Conservation (phyloP, 345 rosid species). For the Rhodamnia rubescens region DNA sequence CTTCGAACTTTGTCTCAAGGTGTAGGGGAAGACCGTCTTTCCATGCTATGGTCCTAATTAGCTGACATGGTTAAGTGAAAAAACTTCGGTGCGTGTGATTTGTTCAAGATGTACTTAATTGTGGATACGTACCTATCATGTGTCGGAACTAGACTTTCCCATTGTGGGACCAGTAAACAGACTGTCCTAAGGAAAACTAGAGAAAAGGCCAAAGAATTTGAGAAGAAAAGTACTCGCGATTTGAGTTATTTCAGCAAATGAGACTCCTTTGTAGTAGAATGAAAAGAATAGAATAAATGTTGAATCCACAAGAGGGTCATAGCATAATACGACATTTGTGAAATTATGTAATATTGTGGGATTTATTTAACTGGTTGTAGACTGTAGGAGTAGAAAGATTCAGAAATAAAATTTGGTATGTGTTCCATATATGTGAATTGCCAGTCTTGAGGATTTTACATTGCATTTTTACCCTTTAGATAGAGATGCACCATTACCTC, state of each 20-base stretch:
- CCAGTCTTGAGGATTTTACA: neutral
- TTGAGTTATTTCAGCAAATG: neutral
- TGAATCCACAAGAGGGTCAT: neutral
- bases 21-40: neutral
- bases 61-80: neutral
- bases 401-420: neutral
- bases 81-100: too few relatives aligned
- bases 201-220: neutral
- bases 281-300: neutral
- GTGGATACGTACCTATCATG: neutral
- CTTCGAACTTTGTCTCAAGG: neutral
- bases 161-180: neutral
- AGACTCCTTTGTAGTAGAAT: neutral
- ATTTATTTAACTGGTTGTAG: neutral
- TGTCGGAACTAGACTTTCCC: neutral
- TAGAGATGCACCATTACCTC: neutral
- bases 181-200: neutral
- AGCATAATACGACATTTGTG: neutral
- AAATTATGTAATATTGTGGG: neutral
- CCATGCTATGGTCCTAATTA: neutral
- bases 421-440: neutral
- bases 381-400: neutral
- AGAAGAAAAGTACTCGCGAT: neutral
- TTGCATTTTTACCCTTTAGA: neutral
- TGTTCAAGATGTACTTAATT: too few relatives aligned